phyloP scores from a whole-genome alignment of 2,329 filamentous ascomycete species.

The Botrytis squamosa region DNA sequence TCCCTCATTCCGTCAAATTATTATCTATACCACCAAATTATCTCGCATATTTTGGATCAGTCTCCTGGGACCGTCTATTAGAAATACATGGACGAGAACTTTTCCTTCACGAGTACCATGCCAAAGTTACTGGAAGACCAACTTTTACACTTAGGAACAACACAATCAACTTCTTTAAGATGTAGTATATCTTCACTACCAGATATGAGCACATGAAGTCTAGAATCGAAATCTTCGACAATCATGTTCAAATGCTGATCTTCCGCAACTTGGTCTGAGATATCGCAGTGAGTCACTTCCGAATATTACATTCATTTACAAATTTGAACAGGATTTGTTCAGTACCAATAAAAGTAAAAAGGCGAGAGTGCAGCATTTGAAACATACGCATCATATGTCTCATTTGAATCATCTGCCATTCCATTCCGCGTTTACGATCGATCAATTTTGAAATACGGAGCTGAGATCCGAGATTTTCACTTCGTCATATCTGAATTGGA shows the following conservation, averaged over 20 bases:
- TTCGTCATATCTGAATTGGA: neutral
- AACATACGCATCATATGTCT: fast-evolving
- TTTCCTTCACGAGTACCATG: too few species aligned
- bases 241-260: neutral
- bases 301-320: neutral
- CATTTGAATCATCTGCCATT: too few species aligned
- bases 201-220: too few species aligned
- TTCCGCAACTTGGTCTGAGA: neutral
- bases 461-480: neutral
- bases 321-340: neutral
- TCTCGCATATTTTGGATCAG: fast-evolving
- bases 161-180: neutral
- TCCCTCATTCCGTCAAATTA: fast-evolving
- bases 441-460: neutral
- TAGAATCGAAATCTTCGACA: too few species aligned
- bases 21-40: neutral
- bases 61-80: too few species aligned
- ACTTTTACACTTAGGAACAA: too few species aligned
- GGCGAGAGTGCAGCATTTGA: fast-evolving
- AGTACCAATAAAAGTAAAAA: fast-evolving
- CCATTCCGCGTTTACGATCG: fast-evolving
- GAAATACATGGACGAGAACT: too few species aligned
- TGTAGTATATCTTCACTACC: neutral
- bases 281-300: neutral
- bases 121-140: neutral